Evolutionary conservation across 495 filamentous ascomycete genomes (phyloP), one percentile per base, ranked within the genome.

Genomic region (Talaromyces trachyspermus): DNA sequence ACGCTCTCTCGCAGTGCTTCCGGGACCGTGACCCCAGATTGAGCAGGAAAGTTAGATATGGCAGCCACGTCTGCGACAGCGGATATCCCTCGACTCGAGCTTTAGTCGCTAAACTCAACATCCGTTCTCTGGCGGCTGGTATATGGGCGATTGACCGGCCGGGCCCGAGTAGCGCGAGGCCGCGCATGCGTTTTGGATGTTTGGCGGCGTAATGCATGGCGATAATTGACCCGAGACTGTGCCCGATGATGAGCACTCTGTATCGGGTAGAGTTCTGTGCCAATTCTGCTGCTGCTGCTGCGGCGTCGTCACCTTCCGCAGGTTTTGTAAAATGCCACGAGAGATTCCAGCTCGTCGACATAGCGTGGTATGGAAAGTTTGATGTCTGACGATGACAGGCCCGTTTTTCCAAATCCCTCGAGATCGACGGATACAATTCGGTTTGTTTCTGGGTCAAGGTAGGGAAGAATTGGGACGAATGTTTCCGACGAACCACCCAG

Each of bases 321-420:
- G 27, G 22, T 25, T 33, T 43, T 49, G 46, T 23, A 52, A 15
- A 15, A 18, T 46, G 40, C 38, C 27, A 60, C 19, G 45, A 60
- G 46, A 46, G 45, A 44, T 47, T 50, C 47, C 33, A 60, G 24
- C 41, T 60, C 52, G 15, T 53, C 25, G 38, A 60, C 57, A 48
- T 57, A 56, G 0, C 45, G 48, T 4, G 43, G 22, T 22, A 60
- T 50, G n/a, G 57, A 54, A 10, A 54, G 52, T 5, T 42, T 24
- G 10, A 27, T 37, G 12, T 42, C 33, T 9, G 50, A 44, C 3
- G 51, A 55, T 38, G 40, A 43, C 18, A 43, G 25, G 14, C 23
- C 40, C 3, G 40, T 43, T 12, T 43, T 43, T 43, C 40, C 40
- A 27, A 43, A 43, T 14, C 40, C 40, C 11, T 43, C 40, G 14